phyloP scores from a whole-genome alignment of 1,284 basidiomycete genomes.

The Ceratobasidium sp. region DNA sequence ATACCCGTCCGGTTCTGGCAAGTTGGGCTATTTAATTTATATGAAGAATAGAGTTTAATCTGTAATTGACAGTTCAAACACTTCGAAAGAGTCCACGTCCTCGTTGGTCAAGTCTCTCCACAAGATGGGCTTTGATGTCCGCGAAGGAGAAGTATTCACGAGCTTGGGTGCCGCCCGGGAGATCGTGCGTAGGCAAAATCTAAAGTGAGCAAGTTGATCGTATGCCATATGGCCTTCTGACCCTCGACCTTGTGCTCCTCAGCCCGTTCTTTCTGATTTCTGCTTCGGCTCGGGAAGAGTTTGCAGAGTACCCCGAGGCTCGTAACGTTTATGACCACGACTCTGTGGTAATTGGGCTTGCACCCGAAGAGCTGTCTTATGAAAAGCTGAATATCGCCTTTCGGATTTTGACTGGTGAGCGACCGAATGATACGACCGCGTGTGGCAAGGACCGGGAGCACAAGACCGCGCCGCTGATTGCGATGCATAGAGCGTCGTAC shows the following conservation, averaged over 20 bases:
- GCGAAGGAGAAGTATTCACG: constrained; percentile 62
- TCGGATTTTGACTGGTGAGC: constrained; percentile 57
- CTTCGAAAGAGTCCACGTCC: constrained; percentile 59
- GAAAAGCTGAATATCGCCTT: constrained; percentile 69
- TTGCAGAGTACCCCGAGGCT: constrained; percentile 45
- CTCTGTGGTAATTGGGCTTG: constrained; percentile 71
- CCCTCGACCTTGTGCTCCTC: background rate
- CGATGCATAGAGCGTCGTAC: constrained; percentile 65
- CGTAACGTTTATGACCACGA: constrained; percentile 54
- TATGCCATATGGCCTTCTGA: background rate
- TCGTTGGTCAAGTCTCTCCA: constrained; percentile 56
- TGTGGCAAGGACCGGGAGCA: constrained; percentile 24
- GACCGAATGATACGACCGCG: constrained; percentile 31
- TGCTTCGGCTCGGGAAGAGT: constrained; percentile 63
- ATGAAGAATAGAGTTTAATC: background rate
- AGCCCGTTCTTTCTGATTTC: constrained; percentile 70
- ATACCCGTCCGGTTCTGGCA: constrained; percentile 71
- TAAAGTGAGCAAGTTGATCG: constrained; percentile 11
- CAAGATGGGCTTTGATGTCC: constrained; percentile 61
- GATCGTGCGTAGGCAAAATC: constrained; percentile 49
- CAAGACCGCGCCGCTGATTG: constrained; percentile 55
- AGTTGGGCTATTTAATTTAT: constrained; percentile 49
- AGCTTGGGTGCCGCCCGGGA: constrained; percentile 66
- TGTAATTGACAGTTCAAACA: constrained; percentile 50
- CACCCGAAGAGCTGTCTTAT: constrained; percentile 64